Evolutionary conservation across 345 rosid genomes (phyloP), one percentile per base, ranked within the genome.

Genomic region (Garcia nutans): DNA sequence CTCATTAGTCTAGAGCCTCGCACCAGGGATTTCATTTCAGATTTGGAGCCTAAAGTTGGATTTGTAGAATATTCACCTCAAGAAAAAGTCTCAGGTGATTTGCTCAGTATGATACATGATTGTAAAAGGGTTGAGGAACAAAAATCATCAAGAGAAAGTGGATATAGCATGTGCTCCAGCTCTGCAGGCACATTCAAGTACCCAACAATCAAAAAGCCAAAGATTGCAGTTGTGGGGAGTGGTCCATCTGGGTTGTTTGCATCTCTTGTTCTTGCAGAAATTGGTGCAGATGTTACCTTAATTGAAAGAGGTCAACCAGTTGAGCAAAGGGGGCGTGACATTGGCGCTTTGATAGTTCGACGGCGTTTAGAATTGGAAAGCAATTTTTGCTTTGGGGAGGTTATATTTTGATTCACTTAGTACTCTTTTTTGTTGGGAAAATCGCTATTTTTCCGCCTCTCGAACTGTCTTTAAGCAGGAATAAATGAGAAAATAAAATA

Each of bases 311-410:
- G 99, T 66, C 96, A 93, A 82, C 89, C 96, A 1, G 97, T 96
- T 76, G 99, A 93, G 82, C 89, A 84, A 67, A 89, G 99, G 72
- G 99, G 99, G 5, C 91, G 91, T 76, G 99, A 96, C 82, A 91
- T 96, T 85, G 99, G 97, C 2, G 93, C 97, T 77, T 80, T 91
- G 71, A 82, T 88, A 41, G 94, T 93, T 82, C 96, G 96, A 17
- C 88, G 84, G 64, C 86, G 90, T 71, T 84, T 93, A 75, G 93
- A 91, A 76, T 73, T 80, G 76, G 99, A 96, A 76, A 96, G 98
- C 92, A 96, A 93, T 72, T 96, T 96, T 88, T 93, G 99, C 93
- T 93, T 89, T 81, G 99, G 99, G 81, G 99, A 96, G 99, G 99
- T 96, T 44, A 55, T 75, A 74, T 80, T 83, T 75, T 37, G 42